Base-by-base conservation (phyloP, 257 asterid genomes). In the Haberlea rhodopensis region DNA sequence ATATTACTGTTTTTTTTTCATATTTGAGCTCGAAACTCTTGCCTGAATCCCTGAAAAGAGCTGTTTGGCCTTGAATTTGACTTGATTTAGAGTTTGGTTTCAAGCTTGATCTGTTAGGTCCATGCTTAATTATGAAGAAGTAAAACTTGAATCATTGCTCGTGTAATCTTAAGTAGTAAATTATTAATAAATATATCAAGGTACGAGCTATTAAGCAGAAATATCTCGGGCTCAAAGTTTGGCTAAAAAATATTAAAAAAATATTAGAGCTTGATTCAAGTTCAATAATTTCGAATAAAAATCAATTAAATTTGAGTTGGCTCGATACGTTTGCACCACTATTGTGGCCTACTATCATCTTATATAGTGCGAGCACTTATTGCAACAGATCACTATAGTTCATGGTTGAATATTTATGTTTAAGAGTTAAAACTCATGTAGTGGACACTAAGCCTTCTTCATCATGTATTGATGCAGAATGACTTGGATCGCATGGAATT, bases 401-500 rank as follows among this genome's bases (percentile, higher is more conserved):
- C n/a, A n/a, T 19, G 51, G 51, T 43, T 8, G 8, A 43, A 43
- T 43, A 43, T 43, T 5, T 43, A 7, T 43, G 13, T 43, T 43
- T 0, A n/a, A 43, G 19, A 43, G 20, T 43, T 15, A 43, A 15
- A 43, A 43, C 8, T 65, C 57, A 19, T 45, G 11, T 61, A 20
- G 2, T 66, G 26, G 34, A 7, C 24, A 23, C 3, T 23, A 24
- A 59, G 29, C 57, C 67, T 71, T 62, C 64, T 55, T 28, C 7
- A 4, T 65, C 18, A 5, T 49, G 53, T 52, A 25, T 53, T 52
- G 34, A 60, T 74, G 87, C 94, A 92, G 99, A 85, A 79, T 62
- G 99, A 89, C 24, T 78, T 92, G 82, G 88, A 92, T 59, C 87
- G 79, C 64, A 87, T 92, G 96, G 94, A 81, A 75, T 67, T 92